Conservation (phyloP, 2,329 filamentous ascomycete genomes). For the Juglanconis sp. region DNA sequence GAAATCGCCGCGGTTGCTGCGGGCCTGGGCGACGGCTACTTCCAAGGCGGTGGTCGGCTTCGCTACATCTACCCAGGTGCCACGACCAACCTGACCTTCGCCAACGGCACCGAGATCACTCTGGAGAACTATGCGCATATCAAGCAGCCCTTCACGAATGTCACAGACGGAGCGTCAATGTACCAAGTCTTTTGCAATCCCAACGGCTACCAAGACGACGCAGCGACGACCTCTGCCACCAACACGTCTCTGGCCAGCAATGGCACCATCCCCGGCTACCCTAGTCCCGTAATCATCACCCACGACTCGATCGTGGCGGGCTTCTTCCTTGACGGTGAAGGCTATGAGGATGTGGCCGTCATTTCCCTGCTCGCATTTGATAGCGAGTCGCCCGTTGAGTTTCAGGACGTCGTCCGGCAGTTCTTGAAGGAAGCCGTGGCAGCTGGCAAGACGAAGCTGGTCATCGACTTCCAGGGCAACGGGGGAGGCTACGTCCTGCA, state of each 20-base stretch:
- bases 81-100: slow-evolving; percentile 34
- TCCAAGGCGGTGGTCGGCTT: slow-evolving; percentile 29
- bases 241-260: not conserved
- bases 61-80: slow-evolving; percentile 24
- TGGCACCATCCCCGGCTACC: slow-evolving; percentile 25
- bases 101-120: slow-evolving; percentile 31
- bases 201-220: not conserved
- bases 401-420: slow-evolving; percentile 31
- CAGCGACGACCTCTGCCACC: slow-evolving; percentile 2
- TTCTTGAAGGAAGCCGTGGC: slow-evolving; percentile 35
- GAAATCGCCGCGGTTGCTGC: slow-evolving; percentile 22
- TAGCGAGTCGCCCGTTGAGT: slow-evolving; percentile 27
- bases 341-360: slow-evolving; percentile 32
- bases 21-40: slow-evolving; percentile 25
- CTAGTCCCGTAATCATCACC: slow-evolving; percentile 27
- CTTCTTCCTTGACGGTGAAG: slow-evolving; percentile 31
- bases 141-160: slow-evolving; percentile 26
- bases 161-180: slow-evolving; percentile 31
- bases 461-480: slow-evolving; percentile 58
- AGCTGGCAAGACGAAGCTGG: slow-evolving; percentile 55
- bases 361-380: slow-evolving; percentile 27
- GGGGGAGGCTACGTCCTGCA: slow-evolving; percentile 56
- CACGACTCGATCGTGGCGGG: slow-evolving; percentile 29
- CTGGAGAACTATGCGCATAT: slow-evolving; percentile 31
- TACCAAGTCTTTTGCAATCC: slow-evolving; percentile 32